Evolutionary conservation across 441 rosid genomes (phyloP).

Genomic region (Syzygium malaccense): DNA sequence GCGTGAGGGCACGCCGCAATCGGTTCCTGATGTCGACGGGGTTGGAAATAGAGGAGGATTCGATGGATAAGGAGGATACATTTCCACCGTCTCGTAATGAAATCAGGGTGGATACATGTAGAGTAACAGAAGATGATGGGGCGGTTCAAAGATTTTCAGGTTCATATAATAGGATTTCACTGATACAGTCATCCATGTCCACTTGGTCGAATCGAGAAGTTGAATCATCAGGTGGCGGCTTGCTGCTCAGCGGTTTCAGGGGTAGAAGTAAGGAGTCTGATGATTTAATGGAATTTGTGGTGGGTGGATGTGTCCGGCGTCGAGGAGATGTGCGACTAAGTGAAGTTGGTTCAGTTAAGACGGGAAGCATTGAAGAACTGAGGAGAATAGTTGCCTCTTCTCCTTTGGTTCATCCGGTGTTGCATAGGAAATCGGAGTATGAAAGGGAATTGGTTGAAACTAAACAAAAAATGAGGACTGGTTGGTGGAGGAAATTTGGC

Average conservation of each 20-base stretch:
- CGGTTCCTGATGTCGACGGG: constrained; percentile 31
- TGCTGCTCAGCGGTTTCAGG: constrained; percentile 4
- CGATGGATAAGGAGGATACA: constrained; percentile 6
- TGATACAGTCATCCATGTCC: constrained; percentile 12
- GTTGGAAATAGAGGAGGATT: constrained; percentile 12
- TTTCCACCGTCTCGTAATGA: background rate
- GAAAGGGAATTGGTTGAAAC: constrained; percentile 9
- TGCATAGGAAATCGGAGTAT: constrained; percentile 5
- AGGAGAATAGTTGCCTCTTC: constrained; percentile 16
- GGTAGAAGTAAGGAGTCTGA: constrained; percentile 19
- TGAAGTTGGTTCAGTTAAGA: constrained; percentile 20
- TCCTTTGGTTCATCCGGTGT: constrained; percentile 16
- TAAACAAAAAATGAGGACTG: constrained; percentile 20
- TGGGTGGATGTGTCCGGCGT: constrained; percentile 14
- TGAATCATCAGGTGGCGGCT: constrained; percentile 9
- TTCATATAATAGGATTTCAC: constrained; percentile 3
- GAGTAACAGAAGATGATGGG: constrained; percentile 10
- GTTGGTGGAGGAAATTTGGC: constrained; percentile 49
- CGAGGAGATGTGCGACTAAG: constrained; percentile 10
- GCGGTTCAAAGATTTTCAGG: constrained; percentile 13
- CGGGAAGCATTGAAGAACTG: constrained; percentile 34
- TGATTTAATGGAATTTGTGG: constrained; percentile 17
- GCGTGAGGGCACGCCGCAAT: constrained; percentile 33
- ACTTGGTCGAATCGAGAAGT: constrained; percentile 8
- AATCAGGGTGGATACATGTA: constrained; percentile 2